Evolutionary conservation across 352 stramenopile genomes (phyloP), one percentile per base, ranked within the genome.

Genomic region (Phytopythium sindhum): DNA sequence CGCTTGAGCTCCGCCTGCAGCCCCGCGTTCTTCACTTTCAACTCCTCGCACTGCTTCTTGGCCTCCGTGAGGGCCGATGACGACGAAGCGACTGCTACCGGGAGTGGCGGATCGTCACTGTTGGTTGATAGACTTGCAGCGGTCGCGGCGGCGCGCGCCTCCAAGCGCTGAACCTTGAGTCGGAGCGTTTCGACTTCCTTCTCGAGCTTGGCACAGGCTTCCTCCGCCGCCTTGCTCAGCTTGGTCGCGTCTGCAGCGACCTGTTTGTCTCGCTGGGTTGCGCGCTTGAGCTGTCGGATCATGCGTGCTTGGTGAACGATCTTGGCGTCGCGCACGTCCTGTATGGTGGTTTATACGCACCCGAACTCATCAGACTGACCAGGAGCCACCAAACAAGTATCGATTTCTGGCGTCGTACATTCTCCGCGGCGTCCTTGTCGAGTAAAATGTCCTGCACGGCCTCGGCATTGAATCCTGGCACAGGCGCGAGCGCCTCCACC

Each of bases 281-380:
- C 64, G 21, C 77, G 75, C 62, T 90, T 92, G 24, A 90, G 53
- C 5, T 81, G 63, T 6, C 82, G 79, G 10, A 93, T 58, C n/a
- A 70, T 74, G 61, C 90, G 90, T 1, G 85, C 85, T 45, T 91
- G 83, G 33, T 91, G 81, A 5, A 93, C 76, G 55, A 93, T 93
- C 68, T 93, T 92, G 14, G 76, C 63, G 50, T 94, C 79, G 9
- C 83, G 81, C 57, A 91, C 69, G 63, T 93, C 81, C 82, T 93
- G 61, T 14, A 21, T 24, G 9, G 3, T 19, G 7, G 15, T 45
- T 8, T 8, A 42, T 52, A 14, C 0, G n/a, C 28, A 52, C 26
- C 41, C n/a, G n/a, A 26, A 31, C 57, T 17, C 19, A 11, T 28
- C 35, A 4, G 23, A 60, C 2, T 8, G 14, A 5, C 23, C 21